These are phyloP conservation scores for Tylopilus orsonianus DNA, from an alignment of 1,284 basidiomycete species.

Conservation along the genomic window DNA sequence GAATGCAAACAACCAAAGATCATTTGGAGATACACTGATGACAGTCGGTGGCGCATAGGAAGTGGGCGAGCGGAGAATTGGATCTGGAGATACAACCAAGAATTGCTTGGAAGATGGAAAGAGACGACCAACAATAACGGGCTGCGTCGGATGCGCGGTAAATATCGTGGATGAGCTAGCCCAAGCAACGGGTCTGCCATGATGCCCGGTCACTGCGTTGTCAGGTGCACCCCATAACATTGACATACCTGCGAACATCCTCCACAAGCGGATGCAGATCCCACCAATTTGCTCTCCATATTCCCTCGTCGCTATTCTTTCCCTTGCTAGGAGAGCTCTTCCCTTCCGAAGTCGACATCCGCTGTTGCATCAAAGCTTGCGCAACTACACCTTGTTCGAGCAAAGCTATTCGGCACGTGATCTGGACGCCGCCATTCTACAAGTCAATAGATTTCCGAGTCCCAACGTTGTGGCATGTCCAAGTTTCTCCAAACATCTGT, in stretches of 20 bases:
- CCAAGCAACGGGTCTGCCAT: conserved; percentile 65
- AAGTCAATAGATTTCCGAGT: too few species aligned
- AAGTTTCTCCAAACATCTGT: conserved; percentile 40
- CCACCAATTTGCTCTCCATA: conserved; percentile 72
- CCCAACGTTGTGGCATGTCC: conserved; percentile 24
- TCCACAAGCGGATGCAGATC: conserved; percentile 63
- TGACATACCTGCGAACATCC: conserved; percentile 49
- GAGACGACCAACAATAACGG: conserved; percentile 59
- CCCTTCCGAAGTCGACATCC: conserved; percentile 29
- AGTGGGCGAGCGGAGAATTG: conserved; percentile 42
- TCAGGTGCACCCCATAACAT: not conserved
- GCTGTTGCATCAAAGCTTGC: not conserved
- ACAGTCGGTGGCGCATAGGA: conserved; percentile 62
- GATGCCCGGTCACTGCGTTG: conserved; percentile 1
- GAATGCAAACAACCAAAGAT: conserved; percentile 71
- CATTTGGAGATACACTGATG: conserved; percentile 56
- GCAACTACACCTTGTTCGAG: not conserved
- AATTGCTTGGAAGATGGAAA: conserved; percentile 71
- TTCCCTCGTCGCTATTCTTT: conserved; percentile 50
- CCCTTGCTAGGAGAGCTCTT: conserved; percentile 50
- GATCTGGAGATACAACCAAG: conserved; percentile 50
- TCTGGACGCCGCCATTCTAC: not conserved
- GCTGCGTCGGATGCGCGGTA: conserved; percentile 59
- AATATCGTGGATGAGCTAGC: conserved; percentile 66
- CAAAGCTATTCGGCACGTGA: conserved; percentile 15